These are phyloP conservation scores for Cyberlindnera meyerae DNA, from an alignment of 805 yeast genomes.

Conservation along the genomic window DNA sequence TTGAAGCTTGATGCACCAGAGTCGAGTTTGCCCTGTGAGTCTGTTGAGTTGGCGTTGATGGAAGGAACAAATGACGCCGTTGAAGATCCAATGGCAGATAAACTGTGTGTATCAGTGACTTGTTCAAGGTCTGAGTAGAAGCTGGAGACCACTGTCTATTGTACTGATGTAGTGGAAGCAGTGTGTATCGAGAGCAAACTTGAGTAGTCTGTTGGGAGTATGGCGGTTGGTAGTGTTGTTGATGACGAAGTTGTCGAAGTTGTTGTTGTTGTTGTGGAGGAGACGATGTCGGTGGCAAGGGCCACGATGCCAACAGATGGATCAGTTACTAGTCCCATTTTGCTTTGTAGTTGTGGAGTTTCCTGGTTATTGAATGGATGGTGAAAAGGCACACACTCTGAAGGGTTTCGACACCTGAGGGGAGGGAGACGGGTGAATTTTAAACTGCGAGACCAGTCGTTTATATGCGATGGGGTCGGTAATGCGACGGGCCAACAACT, in stretches of 20 bases:
- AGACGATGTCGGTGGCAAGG: slow-evolving; percentile 10
- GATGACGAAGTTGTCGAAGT: slow-evolving; percentile 4
- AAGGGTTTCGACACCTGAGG: too few relatives aligned
- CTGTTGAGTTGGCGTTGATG: slow-evolving; percentile 1
- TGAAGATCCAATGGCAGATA: slow-evolving; percentile 11
- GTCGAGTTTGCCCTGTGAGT: slow-evolving; percentile 4
- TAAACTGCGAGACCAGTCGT: too few relatives aligned
- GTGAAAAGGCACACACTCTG: too few relatives aligned
- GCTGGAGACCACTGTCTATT: slow-evolving; percentile 9
- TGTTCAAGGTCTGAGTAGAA: slow-evolving; percentile 20
- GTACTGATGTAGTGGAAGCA: slow-evolving; percentile 1
- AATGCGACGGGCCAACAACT: too few relatives aligned
- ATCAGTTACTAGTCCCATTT: slow-evolving; percentile 6
- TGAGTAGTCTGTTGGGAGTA: background rate
- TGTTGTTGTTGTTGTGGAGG: slow-evolving; percentile 4
- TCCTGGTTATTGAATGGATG: too few relatives aligned
- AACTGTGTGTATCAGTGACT: slow-evolving; percentile 18
- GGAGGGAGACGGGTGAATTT: too few relatives aligned
- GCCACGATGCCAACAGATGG: slow-evolving; percentile 3
- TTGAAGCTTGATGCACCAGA: slow-evolving; percentile 16
- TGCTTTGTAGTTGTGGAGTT: too few relatives aligned
- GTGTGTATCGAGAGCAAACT: background rate
- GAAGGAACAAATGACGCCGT: slow-evolving; percentile 2
- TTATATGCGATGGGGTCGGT: too few relatives aligned
- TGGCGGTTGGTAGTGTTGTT: slow-evolving; percentile 2